A percentile compares a stretch with the other conserved stretches of the same genome.
Evolutionary conservation across 305 asterid genomes (phyloP).

Genomic region (Solanum hybrid): DNA sequence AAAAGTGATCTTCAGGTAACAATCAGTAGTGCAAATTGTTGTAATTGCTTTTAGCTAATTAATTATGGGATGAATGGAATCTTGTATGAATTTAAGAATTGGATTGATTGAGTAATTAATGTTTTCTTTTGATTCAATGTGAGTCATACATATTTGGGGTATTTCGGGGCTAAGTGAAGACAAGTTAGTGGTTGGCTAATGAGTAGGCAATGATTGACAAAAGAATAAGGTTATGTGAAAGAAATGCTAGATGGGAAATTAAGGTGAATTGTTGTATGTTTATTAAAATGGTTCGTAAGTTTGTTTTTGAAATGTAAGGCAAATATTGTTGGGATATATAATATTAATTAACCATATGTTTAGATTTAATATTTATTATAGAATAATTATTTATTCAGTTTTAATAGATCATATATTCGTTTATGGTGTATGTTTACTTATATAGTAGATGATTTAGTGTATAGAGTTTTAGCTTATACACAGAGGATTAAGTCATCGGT

Average conservation of each 20-base stretch:
- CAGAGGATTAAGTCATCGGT: no score
- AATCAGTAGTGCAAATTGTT: neutral
- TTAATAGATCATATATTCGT: no score
- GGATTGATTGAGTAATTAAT: neutral
- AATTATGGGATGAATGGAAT: neutral
- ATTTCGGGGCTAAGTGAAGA: neutral
- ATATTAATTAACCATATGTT: no score
- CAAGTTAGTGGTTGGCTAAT: neutral
- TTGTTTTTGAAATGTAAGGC: neutral
- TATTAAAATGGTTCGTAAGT: neutral
- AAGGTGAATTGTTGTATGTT: neutral
- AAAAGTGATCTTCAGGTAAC: neutral
- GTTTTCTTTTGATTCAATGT: neutral
- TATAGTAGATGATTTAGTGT: no score
- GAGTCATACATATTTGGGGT: neutral
- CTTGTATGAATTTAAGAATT: neutral
- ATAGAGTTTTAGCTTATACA: no score
- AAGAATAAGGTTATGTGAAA: neutral
- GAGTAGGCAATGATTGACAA: neutral
- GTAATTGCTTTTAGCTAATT: neutral
- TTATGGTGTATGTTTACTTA: neutral
- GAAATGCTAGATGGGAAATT: neutral
- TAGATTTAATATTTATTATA: no score
- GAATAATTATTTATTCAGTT: no score
- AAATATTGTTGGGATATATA: no score